Percentiles rank a stretch among this genome's conserved stretches.
Conservation (phyloP, 202 grass and related monocot genomes). For the Schoenoplectus triqueter region DNA sequence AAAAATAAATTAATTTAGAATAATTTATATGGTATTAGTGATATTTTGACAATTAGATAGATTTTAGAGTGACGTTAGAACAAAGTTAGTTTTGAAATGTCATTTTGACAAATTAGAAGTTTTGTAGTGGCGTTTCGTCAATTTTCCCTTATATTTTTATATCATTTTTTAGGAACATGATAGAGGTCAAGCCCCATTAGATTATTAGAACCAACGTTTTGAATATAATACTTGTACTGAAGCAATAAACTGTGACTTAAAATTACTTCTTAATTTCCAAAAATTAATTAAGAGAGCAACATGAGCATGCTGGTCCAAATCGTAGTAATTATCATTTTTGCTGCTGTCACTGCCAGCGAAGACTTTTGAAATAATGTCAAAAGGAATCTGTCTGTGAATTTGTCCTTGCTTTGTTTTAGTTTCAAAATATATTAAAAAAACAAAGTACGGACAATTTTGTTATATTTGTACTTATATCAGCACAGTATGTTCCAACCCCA, state of each 20-base stretch:
- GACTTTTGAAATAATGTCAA: slow-evolving; percentile 20
- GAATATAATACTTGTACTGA: background rate
- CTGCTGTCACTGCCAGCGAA: background rate
- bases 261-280: background rate
- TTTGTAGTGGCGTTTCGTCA: no score
- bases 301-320: slow-evolving; percentile 2
- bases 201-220: background rate
- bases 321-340: background rate
- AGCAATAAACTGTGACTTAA: background rate
- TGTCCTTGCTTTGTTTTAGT: background rate
- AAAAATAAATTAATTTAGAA: no score
- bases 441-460: background rate
- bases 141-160: no score
- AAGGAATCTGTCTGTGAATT: background rate
- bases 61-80: no score
- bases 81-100: no score
- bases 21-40: no score
- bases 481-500: background rate
- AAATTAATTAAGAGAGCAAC: background rate
- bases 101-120: no score
- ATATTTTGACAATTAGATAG: no score
- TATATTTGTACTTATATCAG: background rate
- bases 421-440: background rate
- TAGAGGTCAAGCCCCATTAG: no score
- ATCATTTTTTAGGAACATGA: background rate